These are phyloP conservation scores for Aphanoascus verrucosus DNA, from an alignment of 2,329 filamentous ascomycete genomes.

Conservation along the genomic window DNA sequence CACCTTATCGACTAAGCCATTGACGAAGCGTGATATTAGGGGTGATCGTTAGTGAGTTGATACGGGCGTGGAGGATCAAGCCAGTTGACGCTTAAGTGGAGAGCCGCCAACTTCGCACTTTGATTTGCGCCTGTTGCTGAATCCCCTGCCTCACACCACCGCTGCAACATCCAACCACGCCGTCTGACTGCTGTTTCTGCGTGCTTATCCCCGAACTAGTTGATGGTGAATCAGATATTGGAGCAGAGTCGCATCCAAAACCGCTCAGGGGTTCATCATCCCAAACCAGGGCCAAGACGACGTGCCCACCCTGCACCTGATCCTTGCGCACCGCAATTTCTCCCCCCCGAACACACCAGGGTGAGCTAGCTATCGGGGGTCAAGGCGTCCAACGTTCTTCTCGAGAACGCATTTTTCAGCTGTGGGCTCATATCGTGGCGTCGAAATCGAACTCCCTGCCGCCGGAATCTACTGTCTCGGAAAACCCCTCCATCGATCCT, in stretches of 20 bases:
- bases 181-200: background rate
- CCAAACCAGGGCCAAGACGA: background rate
- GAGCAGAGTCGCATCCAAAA: background rate
- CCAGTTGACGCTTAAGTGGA: conserved; percentile 19
- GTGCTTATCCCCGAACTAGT: background rate
- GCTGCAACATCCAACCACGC: background rate
- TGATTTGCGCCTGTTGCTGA: background rate
- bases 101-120: background rate
- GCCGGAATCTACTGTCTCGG: background rate
- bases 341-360: background rate
- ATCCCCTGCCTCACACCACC: background rate
- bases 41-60: background rate
- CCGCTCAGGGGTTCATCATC: background rate
- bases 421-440: background rate
- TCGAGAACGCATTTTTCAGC: background rate
- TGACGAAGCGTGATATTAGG: background rate
- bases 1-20: too few species aligned
- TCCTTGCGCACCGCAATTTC: background rate
- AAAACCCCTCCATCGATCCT: background rate
- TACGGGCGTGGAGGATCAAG: background rate
- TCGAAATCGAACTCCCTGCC: background rate
- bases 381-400: background rate
- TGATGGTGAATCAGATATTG: background rate
- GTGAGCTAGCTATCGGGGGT: background rate
- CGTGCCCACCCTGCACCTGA: background rate